Base-by-base conservation (phyloP, 495 filamentous ascomycete genomes). In the Annulohypoxylon maeteangense region DNA sequence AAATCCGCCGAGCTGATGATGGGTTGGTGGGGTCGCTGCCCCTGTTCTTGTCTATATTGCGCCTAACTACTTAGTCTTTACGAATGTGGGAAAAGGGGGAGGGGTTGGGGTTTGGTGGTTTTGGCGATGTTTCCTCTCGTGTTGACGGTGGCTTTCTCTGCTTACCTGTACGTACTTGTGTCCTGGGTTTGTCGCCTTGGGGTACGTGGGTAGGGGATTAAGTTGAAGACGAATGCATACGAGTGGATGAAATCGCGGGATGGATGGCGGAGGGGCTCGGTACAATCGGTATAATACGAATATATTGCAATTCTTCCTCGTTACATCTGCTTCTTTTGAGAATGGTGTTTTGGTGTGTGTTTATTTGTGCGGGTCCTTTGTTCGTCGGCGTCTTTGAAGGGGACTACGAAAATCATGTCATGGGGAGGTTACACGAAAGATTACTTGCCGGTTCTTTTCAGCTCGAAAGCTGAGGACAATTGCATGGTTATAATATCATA, bases 231-330 rank as follows among this genome's bases (percentile, higher is more conserved):
- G 60, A 27, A 48, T 27, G 51, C 25, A 36, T 47, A 61, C 31
- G 47, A 45, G 65, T 25, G 16, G 56, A 61, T 55, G 47, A 55
- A 18, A 32, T 34, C 16, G 23, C 40, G 40, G 25, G 1, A 22
- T 22, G 48, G 7, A 14, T 22, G 25, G 22, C 20, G 54, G 53
- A 29, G 16, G n/a, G 25, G 62, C 20, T 38, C 44, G 63, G 22
- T 59, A 66, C 45, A 54, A 34, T 59, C n/a, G 25, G 40, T 48
- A 59, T 22, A 42, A 66, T 66, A 66, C 22, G 54, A 58, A 66
- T 66, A 66, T 66, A 59, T 66, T 51, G 42, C 53, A 42, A 31
- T 31, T 65, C 58, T 66, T 66, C 4, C 23, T 27, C 22, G 63
- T 58, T 59, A 44, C n/a, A 50, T 23, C 23, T 40, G 6, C 27